phyloP scores from a whole-genome alignment of 1,139 yeast species.

The Pichia cactophila region DNA sequence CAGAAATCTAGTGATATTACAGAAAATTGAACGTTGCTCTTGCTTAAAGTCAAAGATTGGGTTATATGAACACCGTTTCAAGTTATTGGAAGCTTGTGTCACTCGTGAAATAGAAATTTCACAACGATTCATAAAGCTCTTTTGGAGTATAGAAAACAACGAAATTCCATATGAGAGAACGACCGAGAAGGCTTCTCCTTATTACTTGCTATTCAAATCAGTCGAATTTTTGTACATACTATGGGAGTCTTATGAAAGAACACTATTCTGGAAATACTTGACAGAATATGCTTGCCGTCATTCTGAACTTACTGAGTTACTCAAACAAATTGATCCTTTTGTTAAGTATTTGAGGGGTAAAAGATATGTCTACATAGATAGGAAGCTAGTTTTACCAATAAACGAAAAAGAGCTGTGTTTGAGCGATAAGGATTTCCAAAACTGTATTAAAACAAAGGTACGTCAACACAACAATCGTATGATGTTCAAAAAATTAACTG shows the following conservation, averaged over 20 bases:
- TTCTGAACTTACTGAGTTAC: neutral
- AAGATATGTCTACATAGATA: conserved; percentile 3
- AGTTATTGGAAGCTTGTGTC: conserved; percentile 2
- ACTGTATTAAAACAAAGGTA: neutral
- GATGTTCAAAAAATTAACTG: neutral
- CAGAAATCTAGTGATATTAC: neutral
- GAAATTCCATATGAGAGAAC: neutral
- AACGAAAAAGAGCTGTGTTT: neutral
- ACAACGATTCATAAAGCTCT: neutral
- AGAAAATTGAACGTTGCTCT: neutral
- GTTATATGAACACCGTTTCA: neutral
- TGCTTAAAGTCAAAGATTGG: neutral
- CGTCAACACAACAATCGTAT: neutral
- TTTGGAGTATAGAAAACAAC: neutral
- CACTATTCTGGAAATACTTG: neutral
- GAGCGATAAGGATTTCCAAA: neutral
- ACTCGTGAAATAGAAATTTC: neutral
- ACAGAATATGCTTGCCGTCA: neutral
- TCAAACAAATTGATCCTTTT: neutral
- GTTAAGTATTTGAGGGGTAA: neutral
- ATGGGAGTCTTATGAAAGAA: neutral
- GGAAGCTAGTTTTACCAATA: neutral
- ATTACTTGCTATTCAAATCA: neutral
- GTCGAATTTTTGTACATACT: neutral
- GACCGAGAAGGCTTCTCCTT: neutral